Evolutionary conservation across 768 basidiomycete species (phyloP).

Genomic region (Lanmaoa pseudosensibilis): DNA sequence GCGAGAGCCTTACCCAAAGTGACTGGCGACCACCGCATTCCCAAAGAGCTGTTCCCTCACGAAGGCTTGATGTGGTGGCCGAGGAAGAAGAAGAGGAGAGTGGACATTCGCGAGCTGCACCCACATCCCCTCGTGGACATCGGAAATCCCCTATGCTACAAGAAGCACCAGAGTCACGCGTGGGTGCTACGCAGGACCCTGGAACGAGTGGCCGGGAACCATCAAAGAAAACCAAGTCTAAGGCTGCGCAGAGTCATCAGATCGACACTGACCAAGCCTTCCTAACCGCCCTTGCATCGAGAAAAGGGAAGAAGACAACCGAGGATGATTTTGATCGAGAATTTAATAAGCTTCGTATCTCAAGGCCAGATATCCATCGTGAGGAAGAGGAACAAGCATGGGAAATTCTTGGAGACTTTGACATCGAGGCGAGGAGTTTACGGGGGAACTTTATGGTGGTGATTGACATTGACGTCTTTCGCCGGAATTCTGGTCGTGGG

Average conservation of each 20-base stretch:
- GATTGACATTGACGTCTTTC: conserved; percentile 59
- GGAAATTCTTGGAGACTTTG: conserved; percentile 64
- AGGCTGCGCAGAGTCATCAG: not conserved
- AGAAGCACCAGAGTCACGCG: not conserved
- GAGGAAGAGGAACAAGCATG: conserved; percentile 54
- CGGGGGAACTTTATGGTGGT: conserved; percentile 82
- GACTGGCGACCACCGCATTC: conserved; percentile 15
- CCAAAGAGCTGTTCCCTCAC: conserved; percentile 7
- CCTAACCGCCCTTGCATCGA: conserved; percentile 72
- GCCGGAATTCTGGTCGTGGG: conserved; percentile 25
- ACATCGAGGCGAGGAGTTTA: conserved; percentile 51
- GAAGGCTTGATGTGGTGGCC: conserved; percentile 37
- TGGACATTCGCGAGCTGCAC: conserved; percentile 3
- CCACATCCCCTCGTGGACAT: not conserved
- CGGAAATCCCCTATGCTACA: conserved; percentile 1
- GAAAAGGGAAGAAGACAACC: conserved; percentile 54
- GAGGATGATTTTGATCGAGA: conserved; percentile 77
- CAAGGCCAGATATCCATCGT: conserved; percentile 55
- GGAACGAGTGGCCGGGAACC: not conserved
- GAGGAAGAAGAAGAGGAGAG: conserved; percentile 65
- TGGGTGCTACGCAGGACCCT: conserved; percentile 30
- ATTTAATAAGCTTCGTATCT: conserved; percentile 74
- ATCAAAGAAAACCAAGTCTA: conserved; percentile 12
- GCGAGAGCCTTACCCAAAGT: conserved; percentile 31
- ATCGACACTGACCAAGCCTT: conserved; percentile 67